A percentile compares a stretch with the other conserved stretches of the same genome.
phyloP scores from a whole-genome alignment of 768 basidiomycete genomes.

The Boletus subparvulus region DNA sequence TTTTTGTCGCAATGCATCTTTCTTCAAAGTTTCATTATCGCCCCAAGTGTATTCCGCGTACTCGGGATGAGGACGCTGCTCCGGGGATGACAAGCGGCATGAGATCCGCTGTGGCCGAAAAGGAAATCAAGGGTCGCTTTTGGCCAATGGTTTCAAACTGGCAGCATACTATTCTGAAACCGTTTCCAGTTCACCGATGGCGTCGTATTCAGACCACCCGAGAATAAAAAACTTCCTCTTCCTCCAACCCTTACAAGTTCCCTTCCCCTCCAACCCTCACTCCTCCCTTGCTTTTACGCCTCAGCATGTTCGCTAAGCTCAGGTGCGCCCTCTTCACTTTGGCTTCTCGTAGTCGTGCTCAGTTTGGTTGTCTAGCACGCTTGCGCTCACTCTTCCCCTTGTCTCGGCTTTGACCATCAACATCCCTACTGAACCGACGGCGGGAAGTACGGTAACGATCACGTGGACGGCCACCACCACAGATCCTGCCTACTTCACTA shows the following conservation, averaged over 20 bases:
- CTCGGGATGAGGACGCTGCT: too few species aligned
- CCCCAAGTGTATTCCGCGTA: too few species aligned
- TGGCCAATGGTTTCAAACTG: too few species aligned
- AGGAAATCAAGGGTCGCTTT: too few species aligned
- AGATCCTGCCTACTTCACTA: conserved; percentile 45
- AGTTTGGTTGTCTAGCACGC: conserved; percentile 29
- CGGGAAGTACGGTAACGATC: conserved; percentile 39
- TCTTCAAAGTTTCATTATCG: too few species aligned
- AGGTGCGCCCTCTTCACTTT: conserved; percentile 32
- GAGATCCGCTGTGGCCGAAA: too few species aligned
- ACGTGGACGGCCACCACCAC: conserved; percentile 42
- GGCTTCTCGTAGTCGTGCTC: background rate
- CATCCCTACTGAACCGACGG: conserved; percentile 34
- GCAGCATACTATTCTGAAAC: too few species aligned
- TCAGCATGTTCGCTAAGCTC: conserved; percentile 52
- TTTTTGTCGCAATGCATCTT: too few species aligned
- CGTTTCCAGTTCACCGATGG: too few species aligned
- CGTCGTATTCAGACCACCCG: conserved; percentile 1
- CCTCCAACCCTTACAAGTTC: conserved; percentile 17
- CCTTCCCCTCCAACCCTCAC: conserved; percentile 17
- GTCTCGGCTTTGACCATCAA: conserved; percentile 46
- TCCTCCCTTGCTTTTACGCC: conserved; percentile 11
- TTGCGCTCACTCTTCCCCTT: conserved; percentile 46
- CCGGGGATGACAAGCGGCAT: too few species aligned
- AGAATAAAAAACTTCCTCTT: conserved; percentile 23